Base-by-base conservation (phyloP, 257 asterid genomes). In the Thymus mandschuricus region DNA sequence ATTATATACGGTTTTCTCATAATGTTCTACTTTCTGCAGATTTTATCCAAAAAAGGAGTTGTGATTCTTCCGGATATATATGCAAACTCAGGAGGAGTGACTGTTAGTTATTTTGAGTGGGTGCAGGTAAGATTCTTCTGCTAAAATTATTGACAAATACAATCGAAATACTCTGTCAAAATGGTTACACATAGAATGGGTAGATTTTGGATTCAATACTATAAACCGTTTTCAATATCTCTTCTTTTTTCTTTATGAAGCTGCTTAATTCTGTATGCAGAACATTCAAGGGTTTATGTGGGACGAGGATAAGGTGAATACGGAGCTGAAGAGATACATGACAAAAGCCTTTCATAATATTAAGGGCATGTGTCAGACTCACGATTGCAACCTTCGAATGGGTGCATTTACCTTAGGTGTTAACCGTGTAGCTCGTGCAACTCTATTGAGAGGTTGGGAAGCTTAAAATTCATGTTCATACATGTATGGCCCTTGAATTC, bases 101-200 rank as follows among this genome's bases (percentile, higher is more conserved):
- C 97, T 6, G 98, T 90, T 63, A 92, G 98, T 74, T 92, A 92
- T 67, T 92, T 92, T 38, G 98, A 90, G 80, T 92, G 98, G 97
- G 98, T 92, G 72, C 98, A 92, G 98, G 97, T 92, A 84, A 46
- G 33, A 40, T 55, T 66, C 52, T 70, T 66, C 34, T 41, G 10
- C 13, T 60, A 6, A 12, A 56, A 58, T 29, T 67, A 35, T 43
- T 52, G 31, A 43, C n/a, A 10, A 48, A 46, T 44, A 2, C 46
- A 60, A 38, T 38, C 45, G 21, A 28, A 69, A 15, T 30, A 49
- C 30, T 8, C 35, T 52, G 41, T 59, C 57, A 44, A 27, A 57
- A 31, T 43, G 28, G 31, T 5, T 29, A 10, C 34, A 5, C 51
- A 0, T 0, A 1, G 6, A 6, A 13, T n/a, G 29, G 9, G 21